Base-by-base conservation (phyloP, 495 filamentous ascomycete species). In the Talaromyces stipitatus region DNA sequence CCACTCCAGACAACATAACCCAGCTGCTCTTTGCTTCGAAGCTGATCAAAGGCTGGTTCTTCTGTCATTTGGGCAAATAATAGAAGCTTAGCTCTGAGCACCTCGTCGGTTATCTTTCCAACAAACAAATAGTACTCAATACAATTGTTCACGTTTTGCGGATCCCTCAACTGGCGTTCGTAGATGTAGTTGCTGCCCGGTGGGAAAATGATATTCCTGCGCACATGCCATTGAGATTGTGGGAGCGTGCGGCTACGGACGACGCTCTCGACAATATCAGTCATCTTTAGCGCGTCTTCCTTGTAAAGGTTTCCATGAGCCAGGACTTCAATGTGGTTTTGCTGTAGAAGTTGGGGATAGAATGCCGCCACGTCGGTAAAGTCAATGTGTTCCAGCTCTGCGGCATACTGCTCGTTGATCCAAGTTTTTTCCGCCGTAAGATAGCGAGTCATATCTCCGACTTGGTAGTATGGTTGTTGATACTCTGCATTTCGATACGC, bases 11-110 rank as follows among this genome's bases (percentile, higher is more conserved):
- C 94, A 46, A 97, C 86, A 64, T 99, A 99, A 12, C 94, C 94
- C 8, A 99, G 86, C 69, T 99, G 94, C 68, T 99, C 94, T 69
- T 97, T 97, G 43, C 94, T 97, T 43, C 94, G 84, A 2, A 99
- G 78, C 66, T 92, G 89, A 68, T 99, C 89, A 67, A 97, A 99
- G 23, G 84, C 87, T 16, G 91, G 91, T 76, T 99, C 94, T 47
- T 95, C 87, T 1, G 89, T 85, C 71, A 97, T 82, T 68, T 99
- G 95, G n/a, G 89, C 85, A 52, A 97, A 79, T 8, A 99, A 79
- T 45, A 91, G 77, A 0, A 88, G 77, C 73, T 90, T 91, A 14
- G 91, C 87, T 14, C 88, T 78, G 10, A 92, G 66, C 2, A 61
- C 60, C 24, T 85, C 77, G 62, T 95, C 84, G 0, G 78, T 74